Evolutionary conservation across 2,329 filamentous ascomycete genomes (phyloP).

Genomic region (Blumeriella jaapii): DNA sequence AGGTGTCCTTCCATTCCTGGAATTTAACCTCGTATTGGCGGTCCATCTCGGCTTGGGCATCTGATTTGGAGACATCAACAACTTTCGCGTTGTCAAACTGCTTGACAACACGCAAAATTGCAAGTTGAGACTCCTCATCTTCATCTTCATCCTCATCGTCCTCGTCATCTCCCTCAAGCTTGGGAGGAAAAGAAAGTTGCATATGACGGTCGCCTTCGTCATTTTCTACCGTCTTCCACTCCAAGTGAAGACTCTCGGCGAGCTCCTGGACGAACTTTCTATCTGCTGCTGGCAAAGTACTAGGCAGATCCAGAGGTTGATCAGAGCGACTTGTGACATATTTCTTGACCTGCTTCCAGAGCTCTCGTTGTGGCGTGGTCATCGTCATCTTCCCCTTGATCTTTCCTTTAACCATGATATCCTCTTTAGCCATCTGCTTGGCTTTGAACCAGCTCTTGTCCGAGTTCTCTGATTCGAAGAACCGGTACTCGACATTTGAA

Average conservation of each 20-base stretch:
- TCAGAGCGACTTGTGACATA: slow-evolving; percentile 62
- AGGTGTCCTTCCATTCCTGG: slow-evolving; percentile 83
- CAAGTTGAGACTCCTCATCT: slow-evolving; percentile 75
- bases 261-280: slow-evolving; percentile 88
- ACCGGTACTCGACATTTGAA: slow-evolving; percentile 78
- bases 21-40: slow-evolving; percentile 87
- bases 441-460: slow-evolving; percentile 88
- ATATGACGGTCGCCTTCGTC: slow-evolving; percentile 56
- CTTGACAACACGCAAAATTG: slow-evolving; percentile 74
- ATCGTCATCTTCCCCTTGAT: slow-evolving; percentile 61
- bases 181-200: slow-evolving; percentile 45
- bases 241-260: slow-evolving; percentile 54
- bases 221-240: slow-evolving; percentile 53
- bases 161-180: slow-evolving; percentile 35
- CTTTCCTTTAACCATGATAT: slow-evolving; percentile 49
- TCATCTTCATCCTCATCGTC: slow-evolving; percentile 58
- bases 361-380: slow-evolving; percentile 65
- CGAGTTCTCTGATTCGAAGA: slow-evolving; percentile 82
- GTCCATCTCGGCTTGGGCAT: slow-evolving; percentile 68
- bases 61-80: slow-evolving; percentile 65
- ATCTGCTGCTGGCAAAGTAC: slow-evolving; percentile 65
- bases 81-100: slow-evolving; percentile 86
- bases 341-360: slow-evolving; percentile 74
- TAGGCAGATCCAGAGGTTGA: slow-evolving; percentile 62
- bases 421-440: slow-evolving; percentile 63